Percentiles rank a stretch among this genome's conserved stretches.
These are phyloP conservation scores for Boeremia lycopersici DNA, from an alignment of 2,329 filamentous ascomycete species.

Conservation along the genomic window DNA sequence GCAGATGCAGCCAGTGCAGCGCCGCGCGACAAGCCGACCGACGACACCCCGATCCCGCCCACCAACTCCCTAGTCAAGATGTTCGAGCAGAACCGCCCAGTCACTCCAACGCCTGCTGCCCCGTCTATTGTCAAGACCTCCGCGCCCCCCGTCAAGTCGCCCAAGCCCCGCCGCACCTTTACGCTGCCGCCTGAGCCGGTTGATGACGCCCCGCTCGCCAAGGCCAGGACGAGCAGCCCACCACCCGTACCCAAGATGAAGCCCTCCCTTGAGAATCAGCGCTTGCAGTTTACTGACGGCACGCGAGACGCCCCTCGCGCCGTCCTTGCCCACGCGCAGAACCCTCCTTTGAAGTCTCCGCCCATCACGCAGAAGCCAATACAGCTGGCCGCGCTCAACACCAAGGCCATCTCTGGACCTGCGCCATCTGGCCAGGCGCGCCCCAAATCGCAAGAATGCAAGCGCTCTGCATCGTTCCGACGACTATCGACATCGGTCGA, in stretches of 20 bases:
- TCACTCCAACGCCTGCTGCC: conserved; percentile 22
- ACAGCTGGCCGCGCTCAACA: conserved; percentile 29
- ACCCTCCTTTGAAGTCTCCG: conserved; percentile 33
- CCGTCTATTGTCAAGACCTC: conserved; percentile 31
- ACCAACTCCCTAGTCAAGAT: conserved; percentile 70
- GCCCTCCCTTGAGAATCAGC: conserved; percentile 28
- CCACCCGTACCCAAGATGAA: conserved; percentile 37
- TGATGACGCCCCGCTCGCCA: conserved; percentile 24
- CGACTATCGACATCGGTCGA: conserved; percentile 35
- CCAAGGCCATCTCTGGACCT: conserved; percentile 23
- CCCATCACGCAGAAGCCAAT: conserved; percentile 34
- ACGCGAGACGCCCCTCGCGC: conserved; percentile 15
- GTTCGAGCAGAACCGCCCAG: conserved; percentile 63
- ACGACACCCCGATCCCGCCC: conserved; percentile 65
- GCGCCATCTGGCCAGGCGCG: conserved; percentile 27
- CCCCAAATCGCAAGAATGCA: conserved; percentile 32
- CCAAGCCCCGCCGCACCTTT: conserved; percentile 49
- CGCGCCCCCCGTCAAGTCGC: conserved; percentile 47
- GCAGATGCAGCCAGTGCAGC: conserved; percentile 21
- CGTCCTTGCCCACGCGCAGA: conserved; percentile 21
- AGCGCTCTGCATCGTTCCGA: conserved; percentile 24
- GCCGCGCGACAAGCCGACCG: conserved; percentile 47
- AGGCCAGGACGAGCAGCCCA: conserved; percentile 29
- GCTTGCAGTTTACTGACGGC: conserved; percentile 23
- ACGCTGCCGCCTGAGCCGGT: conserved; percentile 37